phyloP scores from a whole-genome alignment of 352 stramenopile genomes.

The Phytophthora brassicae region DNA sequence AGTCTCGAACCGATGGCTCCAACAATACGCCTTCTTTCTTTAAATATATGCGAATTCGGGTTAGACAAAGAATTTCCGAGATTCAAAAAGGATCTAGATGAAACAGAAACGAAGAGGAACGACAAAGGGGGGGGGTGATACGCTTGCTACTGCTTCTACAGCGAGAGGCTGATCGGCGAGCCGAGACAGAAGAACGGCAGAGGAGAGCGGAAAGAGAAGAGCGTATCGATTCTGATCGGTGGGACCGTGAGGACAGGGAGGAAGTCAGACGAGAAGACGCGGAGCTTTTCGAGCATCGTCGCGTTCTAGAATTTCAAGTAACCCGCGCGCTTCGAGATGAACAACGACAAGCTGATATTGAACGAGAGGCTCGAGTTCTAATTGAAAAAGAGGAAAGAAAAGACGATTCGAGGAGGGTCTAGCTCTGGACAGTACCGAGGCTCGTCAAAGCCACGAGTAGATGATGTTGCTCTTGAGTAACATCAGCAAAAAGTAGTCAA shows the following conservation, averaged over 20 bases:
- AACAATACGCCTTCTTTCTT: neutral
- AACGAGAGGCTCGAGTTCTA: too few relatives aligned
- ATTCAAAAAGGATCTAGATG: neutral
- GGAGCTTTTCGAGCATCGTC: too few relatives aligned
- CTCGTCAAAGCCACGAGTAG: conserved; percentile 1
- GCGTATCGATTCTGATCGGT: too few relatives aligned
- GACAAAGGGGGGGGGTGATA: neutral
- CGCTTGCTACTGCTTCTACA: neutral
- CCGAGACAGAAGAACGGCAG: neutral
- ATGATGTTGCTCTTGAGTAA: conserved; percentile 17
- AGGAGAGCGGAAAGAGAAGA: neutral
- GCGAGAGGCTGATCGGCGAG: neutral
- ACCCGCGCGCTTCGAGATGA: too few relatives aligned
- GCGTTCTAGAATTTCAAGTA: too few relatives aligned
- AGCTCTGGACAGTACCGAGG: neutral
- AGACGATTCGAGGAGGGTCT: neutral
- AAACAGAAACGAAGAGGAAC: neutral
- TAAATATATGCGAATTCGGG: neutral
- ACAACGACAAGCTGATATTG: too few relatives aligned
- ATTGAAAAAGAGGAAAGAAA: conserved; percentile 4
- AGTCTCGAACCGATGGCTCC: too few relatives aligned
- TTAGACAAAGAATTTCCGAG: neutral
- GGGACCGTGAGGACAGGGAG: too few relatives aligned
- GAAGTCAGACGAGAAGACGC: too few relatives aligned
- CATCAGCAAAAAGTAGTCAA: too few relatives aligned